Percentiles rank a stretch among this genome's conserved stretches.
Conservation (phyloP, 768 basidiomycete species). For the Tephrocybe sp. region DNA sequence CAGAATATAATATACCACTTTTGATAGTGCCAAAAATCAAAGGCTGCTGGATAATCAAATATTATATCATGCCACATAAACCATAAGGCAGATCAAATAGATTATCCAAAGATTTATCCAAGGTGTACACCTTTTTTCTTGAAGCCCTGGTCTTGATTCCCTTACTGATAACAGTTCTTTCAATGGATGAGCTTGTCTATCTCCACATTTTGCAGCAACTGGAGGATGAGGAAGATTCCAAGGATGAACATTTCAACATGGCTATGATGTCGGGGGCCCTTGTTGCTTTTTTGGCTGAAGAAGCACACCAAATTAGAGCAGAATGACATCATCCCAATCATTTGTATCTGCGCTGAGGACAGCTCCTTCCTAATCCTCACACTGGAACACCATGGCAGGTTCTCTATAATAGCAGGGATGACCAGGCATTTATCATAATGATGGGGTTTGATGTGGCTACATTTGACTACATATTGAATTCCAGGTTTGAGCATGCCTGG, state of each 20-base stretch:
- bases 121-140: not conserved
- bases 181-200: not conserved
- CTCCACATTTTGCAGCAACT: not conserved
- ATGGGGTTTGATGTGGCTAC: conserved; percentile 26
- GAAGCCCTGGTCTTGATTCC: too few relatives aligned
- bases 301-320: conserved; percentile 1
- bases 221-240: conserved; percentile 4
- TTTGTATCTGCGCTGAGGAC: conserved; percentile 24
- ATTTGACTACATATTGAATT: conserved; percentile 32
- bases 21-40: not conserved
- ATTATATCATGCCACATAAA: conserved; percentile 7
- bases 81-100: conserved; percentile 9
- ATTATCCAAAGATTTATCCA: conserved; percentile 1
- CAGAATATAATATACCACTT: conserved; percentile 3
- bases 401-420: conserved; percentile 25
- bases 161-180: too few relatives aligned
- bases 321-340: conserved; percentile 11
- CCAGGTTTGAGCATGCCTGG: conserved; percentile 31
- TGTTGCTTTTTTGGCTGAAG: not conserved
- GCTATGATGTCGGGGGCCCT: not conserved
- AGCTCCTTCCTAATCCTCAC: conserved; percentile 31
- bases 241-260: not conserved
- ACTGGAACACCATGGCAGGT: conserved; percentile 32
- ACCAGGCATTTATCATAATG: conserved; percentile 37
- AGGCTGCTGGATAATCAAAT: conserved; percentile 5